Conservation (phyloP, 2,329 filamentous ascomycete genomes). For the Ophiosphaerella narmari region DNA sequence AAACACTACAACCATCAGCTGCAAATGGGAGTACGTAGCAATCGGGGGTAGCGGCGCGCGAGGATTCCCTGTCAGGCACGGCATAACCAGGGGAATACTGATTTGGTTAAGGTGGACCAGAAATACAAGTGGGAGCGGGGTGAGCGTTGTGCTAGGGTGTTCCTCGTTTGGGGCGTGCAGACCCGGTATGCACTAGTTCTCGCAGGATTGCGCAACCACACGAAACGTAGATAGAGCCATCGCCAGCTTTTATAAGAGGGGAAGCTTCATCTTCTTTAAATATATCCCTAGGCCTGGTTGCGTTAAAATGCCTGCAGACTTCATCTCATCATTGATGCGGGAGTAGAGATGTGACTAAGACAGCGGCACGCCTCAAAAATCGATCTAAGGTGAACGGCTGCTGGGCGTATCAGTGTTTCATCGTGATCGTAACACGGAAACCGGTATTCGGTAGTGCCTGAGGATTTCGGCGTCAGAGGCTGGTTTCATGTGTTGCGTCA, state of each 20-base stretch:
- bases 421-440: background rate
- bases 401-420: background rate
- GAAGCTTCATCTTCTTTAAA: too few species aligned
- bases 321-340: too few species aligned
- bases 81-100: background rate
- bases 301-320: too few species aligned
- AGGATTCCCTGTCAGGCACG: background rate
- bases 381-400: background rate
- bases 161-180: constrained; percentile 1
- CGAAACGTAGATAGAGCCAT: too few species aligned
- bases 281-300: too few species aligned
- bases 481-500: constrained; percentile 19
- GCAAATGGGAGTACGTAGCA: constrained; percentile 11
- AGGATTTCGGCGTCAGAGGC: constrained; percentile 17
- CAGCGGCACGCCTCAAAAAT: background rate
- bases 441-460: constrained; percentile 3
- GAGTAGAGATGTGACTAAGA: too few species aligned
- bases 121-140: background rate
- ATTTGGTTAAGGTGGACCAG: background rate
- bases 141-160: background rate
- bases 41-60: constrained; percentile 1
- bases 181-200: background rate
- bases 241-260: too few species aligned
- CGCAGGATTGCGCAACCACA: too few species aligned
- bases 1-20: constrained; percentile 24